Evolutionary conservation across 2,329 filamentous ascomycete species (phyloP).

Genomic region (Tetracladium maxilliforme): DNA sequence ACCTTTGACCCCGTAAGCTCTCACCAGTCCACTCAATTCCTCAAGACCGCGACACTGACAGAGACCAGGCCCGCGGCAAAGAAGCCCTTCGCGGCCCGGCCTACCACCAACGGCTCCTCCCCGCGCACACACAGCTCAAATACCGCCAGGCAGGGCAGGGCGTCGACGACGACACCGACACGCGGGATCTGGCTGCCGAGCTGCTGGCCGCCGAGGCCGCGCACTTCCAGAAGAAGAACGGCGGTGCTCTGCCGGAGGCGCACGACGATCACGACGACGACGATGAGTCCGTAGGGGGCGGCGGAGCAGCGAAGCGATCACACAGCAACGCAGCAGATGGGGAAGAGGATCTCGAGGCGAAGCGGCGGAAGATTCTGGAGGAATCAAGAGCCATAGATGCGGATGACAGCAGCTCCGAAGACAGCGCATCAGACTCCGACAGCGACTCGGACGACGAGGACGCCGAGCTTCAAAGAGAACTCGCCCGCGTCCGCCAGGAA

Average conservation of each 20-base stretch:
- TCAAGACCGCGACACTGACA: slow-evolving; percentile 10
- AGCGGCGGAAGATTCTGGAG: slow-evolving; percentile 74
- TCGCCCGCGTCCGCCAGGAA: slow-evolving; percentile 88
- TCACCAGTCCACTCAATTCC: not conserved
- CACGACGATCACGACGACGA: slow-evolving; percentile 39
- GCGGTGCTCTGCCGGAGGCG: slow-evolving; percentile 29
- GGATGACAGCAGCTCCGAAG: slow-evolving; percentile 43
- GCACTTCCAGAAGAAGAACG: slow-evolving; percentile 75
- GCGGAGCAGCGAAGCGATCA: slow-evolving; percentile 20
- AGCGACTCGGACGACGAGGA: slow-evolving; percentile 70
- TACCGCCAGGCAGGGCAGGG: slow-evolving; percentile 73
- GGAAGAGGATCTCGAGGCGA: slow-evolving; percentile 65
- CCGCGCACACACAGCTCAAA: slow-evolving; percentile 88
- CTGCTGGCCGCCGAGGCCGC: slow-evolving; percentile 77
- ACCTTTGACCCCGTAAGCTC: slow-evolving; percentile 80
- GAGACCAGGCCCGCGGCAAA: slow-evolving; percentile 67
- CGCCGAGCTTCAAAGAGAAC: slow-evolving; percentile 77
- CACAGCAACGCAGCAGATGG: too few relatives aligned
- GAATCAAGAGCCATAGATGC: slow-evolving; percentile 83
- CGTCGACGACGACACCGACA: slow-evolving; percentile 53
- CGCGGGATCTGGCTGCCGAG: slow-evolving; percentile 77
- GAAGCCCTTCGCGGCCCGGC: slow-evolving; percentile 85
- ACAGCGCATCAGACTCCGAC: slow-evolving; percentile 28
- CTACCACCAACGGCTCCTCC: slow-evolving; percentile 90
- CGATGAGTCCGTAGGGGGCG: slow-evolving; percentile 20